Evolutionary conservation across 2,329 filamentous ascomycete genomes (phyloP).

Genomic region (Aotearoamyces nothofagi): DNA sequence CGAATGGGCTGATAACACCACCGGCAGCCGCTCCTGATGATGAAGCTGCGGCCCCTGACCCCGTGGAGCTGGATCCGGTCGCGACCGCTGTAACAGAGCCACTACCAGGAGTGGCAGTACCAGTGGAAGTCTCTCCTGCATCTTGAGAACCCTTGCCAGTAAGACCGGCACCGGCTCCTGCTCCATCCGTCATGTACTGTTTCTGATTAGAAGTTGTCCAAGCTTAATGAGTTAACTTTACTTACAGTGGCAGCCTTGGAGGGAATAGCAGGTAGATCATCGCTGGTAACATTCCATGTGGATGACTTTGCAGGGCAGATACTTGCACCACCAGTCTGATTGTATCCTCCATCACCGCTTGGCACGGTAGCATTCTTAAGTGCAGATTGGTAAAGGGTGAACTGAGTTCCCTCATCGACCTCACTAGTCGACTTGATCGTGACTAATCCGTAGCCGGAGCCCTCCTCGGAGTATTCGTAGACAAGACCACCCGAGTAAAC

Average conservation of each 20-base stretch:
- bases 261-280: constrained; percentile 29
- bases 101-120: constrained; percentile 14
- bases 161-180: constrained; percentile 25
- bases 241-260: constrained; percentile 9
- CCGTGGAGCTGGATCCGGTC: constrained; percentile 3
- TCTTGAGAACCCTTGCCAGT: constrained; percentile 15
- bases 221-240: constrained; percentile 15
- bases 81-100: constrained; percentile 12
- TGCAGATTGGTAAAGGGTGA: constrained; percentile 26
- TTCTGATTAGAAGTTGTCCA: not conserved
- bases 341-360: constrained; percentile 32
- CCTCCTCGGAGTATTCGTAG: constrained; percentile 79
- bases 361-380: constrained; percentile 26
- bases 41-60: constrained; percentile 1
- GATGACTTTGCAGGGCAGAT: constrained; percentile 25
- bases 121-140: constrained; percentile 5
- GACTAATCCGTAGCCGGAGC: constrained; percentile 52
- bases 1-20: too few relatives aligned
- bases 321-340: constrained; percentile 17
- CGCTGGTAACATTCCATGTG: constrained; percentile 29
- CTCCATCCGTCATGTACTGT: constrained; percentile 29
- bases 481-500: constrained; percentile 91
- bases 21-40: not conserved
- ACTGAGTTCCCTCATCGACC: constrained; percentile 26
- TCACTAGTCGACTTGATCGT: constrained; percentile 13